Evolutionary conservation across 371 early-diverging fungal genomes (phyloP).

Genomic region (Circinella minor): DNA sequence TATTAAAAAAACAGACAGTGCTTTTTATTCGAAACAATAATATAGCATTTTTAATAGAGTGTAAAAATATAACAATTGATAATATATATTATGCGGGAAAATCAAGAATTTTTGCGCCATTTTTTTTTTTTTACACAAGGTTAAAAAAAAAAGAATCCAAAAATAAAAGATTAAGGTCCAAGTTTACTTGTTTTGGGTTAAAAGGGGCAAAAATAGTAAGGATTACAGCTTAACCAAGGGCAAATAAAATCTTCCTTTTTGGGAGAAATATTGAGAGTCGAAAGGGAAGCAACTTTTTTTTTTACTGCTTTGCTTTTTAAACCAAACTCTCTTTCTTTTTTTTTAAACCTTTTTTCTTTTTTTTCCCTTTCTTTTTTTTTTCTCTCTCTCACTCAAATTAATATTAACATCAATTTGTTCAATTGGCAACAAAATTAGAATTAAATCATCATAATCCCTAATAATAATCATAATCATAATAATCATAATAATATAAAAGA

Average conservation of each 20-base stretch:
- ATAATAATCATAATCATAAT: background rate
- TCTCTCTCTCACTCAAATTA: constrained; percentile 1
- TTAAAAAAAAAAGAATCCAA: background rate
- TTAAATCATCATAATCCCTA: no score
- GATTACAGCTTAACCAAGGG: background rate
- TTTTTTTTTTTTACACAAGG: no score
- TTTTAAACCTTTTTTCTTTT: constrained; percentile 5
- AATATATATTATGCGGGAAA: background rate
- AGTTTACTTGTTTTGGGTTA: background rate
- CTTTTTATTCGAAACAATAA: no score
- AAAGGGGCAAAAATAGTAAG: constrained; percentile 9
- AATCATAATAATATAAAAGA: constrained; percentile 9
- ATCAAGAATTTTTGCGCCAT: no score
- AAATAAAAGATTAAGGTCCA: background rate
- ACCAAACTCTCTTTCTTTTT: constrained; percentile 6
- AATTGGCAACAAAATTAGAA: no score
- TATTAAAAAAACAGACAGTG: no score
- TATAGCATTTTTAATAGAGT: no score
- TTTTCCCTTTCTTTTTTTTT: constrained; percentile 13
- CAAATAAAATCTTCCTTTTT: constrained; percentile 14
- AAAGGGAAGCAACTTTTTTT: background rate
- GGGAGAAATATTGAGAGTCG: background rate
- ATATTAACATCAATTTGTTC: no score
- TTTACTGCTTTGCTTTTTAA: no score
- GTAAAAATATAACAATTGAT: no score